Percentiles rank a stretch among this genome's conserved stretches.
These are phyloP conservation scores for Penicillium verhagenii DNA, from an alignment of 495 filamentous ascomycete species.

Conservation along the genomic window DNA sequence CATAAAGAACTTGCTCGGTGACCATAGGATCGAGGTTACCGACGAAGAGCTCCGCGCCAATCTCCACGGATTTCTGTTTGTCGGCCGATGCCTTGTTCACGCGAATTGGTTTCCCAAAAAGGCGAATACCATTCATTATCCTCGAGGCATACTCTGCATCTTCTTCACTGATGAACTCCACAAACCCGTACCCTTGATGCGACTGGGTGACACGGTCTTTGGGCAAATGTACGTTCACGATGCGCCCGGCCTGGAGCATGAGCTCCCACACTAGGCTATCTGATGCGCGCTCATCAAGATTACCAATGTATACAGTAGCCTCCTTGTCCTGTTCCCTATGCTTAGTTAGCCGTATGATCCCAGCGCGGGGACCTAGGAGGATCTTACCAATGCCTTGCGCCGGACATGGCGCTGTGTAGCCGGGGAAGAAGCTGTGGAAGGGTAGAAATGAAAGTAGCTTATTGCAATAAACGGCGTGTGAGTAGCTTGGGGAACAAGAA, in stretches of 20 bases:
- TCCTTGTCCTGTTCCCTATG: constrained; percentile 97
- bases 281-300: constrained; percentile 92
- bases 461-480: too few species aligned
- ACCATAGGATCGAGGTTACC: constrained; percentile 95
- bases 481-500: too few species aligned
- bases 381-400: constrained; percentile 76
- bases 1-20: constrained; percentile 94
- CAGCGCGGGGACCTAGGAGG: background rate
- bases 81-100: constrained; percentile 97
- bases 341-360: constrained; percentile 4
- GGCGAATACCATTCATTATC: constrained; percentile 91
- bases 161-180: constrained; percentile 94
- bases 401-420: constrained; percentile 54
- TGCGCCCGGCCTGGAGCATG: constrained; percentile 94
- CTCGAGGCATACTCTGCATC: constrained; percentile 96
- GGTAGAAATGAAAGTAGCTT: too few species aligned
- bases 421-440: too few species aligned
- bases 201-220: constrained; percentile 96
- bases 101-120: constrained; percentile 92
- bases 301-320: constrained; percentile 96
- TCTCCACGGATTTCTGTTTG: constrained; percentile 94
- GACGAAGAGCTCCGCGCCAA: constrained; percentile 95
- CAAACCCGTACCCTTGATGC: constrained; percentile 98
- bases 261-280: constrained; percentile 94
- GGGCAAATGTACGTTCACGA: constrained; percentile 95